Evolutionary conservation across 192 early-diverging fungal species (phyloP).

Genomic region (Entomortierella chlamydospora): DNA sequence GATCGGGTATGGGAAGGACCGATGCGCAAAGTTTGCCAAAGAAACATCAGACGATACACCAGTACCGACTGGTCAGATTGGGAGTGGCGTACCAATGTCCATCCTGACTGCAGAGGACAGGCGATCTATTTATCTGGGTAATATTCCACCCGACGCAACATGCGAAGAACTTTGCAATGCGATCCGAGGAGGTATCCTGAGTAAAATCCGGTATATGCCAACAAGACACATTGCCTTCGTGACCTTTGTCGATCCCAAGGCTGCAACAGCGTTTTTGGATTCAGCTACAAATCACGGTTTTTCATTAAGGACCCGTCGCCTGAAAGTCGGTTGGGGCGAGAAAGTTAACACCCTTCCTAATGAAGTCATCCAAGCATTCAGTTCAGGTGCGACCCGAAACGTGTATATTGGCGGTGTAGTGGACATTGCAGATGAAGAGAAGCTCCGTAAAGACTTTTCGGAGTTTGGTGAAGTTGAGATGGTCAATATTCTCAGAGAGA

Average conservation of each 20-base stretch:
- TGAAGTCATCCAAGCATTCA: conserved; percentile 66
- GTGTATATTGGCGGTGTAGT: conserved; percentile 84
- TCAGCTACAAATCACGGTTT: conserved; percentile 69
- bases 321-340: conserved; percentile 89
- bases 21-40: conserved; percentile 67
- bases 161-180: conserved; percentile 88
- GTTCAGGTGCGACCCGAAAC: conserved; percentile 78
- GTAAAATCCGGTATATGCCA: conserved; percentile 78
- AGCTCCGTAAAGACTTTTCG: conserved; percentile 78
- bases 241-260: conserved; percentile 81
- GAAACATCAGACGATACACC: conserved; percentile 15
- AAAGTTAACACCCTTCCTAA: conserved; percentile 63
- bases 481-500: conserved; percentile 84
- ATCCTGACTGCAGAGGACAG: conserved; percentile 59
- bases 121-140: conserved; percentile 88
- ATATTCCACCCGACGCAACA: conserved; percentile 79
- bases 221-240: conserved; percentile 86
- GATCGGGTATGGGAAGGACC: conserved; percentile 87
- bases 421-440: conserved; percentile 71
- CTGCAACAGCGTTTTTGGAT: conserved; percentile 74
- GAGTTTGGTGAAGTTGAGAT: conserved; percentile 91
- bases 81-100: conserved; percentile 15
- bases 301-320: conserved; percentile 75
- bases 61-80: conserved; percentile 1
- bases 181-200: conserved; percentile 87